phyloP scores from a whole-genome alignment of 179 eudicot genomes.

The Gypsophila paniculata region DNA sequence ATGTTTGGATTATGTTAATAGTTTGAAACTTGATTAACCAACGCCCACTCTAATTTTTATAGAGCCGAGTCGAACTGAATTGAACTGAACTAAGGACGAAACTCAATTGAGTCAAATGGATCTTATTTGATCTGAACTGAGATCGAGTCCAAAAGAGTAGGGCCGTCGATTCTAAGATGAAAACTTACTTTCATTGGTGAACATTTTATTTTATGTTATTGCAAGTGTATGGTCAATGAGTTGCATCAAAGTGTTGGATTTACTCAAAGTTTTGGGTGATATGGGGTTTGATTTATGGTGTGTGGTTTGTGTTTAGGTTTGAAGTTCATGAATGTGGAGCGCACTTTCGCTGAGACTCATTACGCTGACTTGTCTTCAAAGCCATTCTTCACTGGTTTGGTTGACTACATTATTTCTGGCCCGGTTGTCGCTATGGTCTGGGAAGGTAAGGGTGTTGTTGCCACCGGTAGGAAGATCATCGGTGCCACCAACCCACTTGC shows the following conservation, averaged over 20 bases:
- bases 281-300: not conserved
- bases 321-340: slow-evolving; percentile 73
- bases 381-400: slow-evolving; percentile 84
- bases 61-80: too few species aligned
- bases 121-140: too few species aligned
- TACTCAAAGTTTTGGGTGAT: not conserved
- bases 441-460: slow-evolving; percentile 93
- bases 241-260: too few species aligned
- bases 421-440: slow-evolving; percentile 98
- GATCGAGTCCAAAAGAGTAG: too few species aligned
- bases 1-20: too few species aligned
- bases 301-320: slow-evolving; percentile 40
- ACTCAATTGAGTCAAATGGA: too few species aligned
- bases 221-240: not conserved
- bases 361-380: slow-evolving; percentile 87
- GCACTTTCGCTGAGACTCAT: slow-evolving; percentile 84
- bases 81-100: too few species aligned
- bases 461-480: slow-evolving; percentile 82
- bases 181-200: not conserved
- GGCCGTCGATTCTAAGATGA: too few species aligned
- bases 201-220: not conserved
- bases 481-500: slow-evolving; percentile 97
- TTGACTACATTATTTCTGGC: slow-evolving; percentile 87
- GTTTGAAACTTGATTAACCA: too few species aligned
- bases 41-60: too few species aligned